Percentiles rank a stretch among this genome's conserved stretches.
These are phyloP conservation scores for Prunus mume DNA, from an alignment of 306 rosid genomes.

Conservation along the genomic window DNA sequence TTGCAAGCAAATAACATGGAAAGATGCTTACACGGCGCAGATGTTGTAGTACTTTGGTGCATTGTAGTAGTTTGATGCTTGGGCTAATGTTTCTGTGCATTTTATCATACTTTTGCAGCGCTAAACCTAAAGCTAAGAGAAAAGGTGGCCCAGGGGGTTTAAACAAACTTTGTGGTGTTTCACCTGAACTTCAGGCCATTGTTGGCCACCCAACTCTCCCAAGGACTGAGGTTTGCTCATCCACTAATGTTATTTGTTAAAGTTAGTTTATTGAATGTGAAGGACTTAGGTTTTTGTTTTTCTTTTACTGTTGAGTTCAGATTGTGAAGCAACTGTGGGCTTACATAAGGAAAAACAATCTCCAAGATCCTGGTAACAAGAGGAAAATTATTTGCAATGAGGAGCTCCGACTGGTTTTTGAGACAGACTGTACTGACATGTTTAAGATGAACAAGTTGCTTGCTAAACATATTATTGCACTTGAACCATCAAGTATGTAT, in stretches of 20 bases:
- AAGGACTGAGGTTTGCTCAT: conserved; percentile 64
- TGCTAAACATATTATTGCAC: conserved; percentile 60
- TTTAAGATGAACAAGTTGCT: conserved; percentile 66
- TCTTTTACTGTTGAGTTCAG: conserved; percentile 30
- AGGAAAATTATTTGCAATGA: conserved; percentile 62
- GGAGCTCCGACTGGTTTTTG: conserved; percentile 59
- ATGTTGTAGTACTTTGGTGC: background rate
- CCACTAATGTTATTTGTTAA: background rate
- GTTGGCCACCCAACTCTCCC: conserved; percentile 80
- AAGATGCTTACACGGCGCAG: background rate
- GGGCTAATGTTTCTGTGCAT: background rate
- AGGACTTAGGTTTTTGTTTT: conserved; percentile 14
- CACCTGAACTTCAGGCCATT: conserved; percentile 86
- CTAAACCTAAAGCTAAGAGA: conserved; percentile 65
- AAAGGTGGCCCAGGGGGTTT: conserved; percentile 93
- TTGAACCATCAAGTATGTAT: conserved; percentile 60
- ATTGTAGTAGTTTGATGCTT: conserved; percentile 18
- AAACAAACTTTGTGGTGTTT: conserved; percentile 74
- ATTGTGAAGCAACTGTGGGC: conserved; percentile 67
- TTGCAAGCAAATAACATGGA: background rate
- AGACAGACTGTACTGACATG: conserved; percentile 68
- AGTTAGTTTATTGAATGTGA: conserved; percentile 3
- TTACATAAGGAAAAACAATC: conserved; percentile 54
- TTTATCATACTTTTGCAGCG: conserved; percentile 34
- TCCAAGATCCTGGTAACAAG: conserved; percentile 63